Evolutionary conservation across 164 flowering plant species (phyloP).

Genomic region (Nelumbo lutea): DNA sequence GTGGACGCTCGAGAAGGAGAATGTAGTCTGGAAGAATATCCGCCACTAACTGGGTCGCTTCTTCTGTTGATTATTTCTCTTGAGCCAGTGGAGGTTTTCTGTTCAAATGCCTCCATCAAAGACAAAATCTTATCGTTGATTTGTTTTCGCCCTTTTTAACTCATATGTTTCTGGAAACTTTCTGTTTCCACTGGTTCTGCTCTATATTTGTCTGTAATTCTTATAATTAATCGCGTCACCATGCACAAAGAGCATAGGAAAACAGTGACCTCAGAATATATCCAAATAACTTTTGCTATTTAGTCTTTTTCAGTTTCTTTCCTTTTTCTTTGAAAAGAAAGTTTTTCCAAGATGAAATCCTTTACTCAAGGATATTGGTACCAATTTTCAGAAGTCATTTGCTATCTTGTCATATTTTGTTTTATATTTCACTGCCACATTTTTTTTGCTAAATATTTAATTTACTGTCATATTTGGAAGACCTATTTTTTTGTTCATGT

Average conservation of each 20-base stretch:
- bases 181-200: slow-evolving; percentile 10
- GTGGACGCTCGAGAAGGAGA: background rate
- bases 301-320: no score
- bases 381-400: no score
- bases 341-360: no score
- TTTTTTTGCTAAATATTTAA: no score
- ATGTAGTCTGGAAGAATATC: slow-evolving; percentile 1
- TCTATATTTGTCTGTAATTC: background rate
- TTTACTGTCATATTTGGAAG: no score
- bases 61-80: slow-evolving; percentile 6
- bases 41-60: slow-evolving; percentile 18
- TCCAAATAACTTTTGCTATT: background rate
- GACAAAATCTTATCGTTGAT: background rate
- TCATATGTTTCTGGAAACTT: slow-evolving; percentile 6
- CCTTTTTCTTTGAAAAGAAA: no score
- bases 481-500: no score
- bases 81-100: background rate
- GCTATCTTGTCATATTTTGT: no score
- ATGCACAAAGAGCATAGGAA: slow-evolving; percentile 6
- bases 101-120: slow-evolving; percentile 2
- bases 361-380: no score
- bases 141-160: no score
- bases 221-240: slow-evolving; percentile 5
- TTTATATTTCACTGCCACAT: no score
- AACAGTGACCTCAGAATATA: background rate